These are phyloP conservation scores for Trichoderma endophyticum DNA, from an alignment of 2,329 filamentous ascomycete genomes.

Conservation along the genomic window DNA sequence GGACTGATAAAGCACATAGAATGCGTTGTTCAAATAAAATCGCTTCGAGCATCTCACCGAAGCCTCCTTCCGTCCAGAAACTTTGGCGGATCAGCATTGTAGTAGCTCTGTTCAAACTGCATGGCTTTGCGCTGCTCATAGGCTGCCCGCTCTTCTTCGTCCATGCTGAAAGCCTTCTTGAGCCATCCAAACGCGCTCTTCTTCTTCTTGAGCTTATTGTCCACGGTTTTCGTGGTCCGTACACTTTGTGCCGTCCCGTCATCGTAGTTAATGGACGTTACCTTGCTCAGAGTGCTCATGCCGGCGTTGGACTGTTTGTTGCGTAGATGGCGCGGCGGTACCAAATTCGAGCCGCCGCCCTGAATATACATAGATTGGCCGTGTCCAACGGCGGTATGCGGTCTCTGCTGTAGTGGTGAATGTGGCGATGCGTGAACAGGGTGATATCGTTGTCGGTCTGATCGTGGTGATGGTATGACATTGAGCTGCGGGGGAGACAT, in stretches of 20 bases:
- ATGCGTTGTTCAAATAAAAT: neutral
- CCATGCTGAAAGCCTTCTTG: conserved; percentile 64
- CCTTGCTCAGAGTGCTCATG: conserved; percentile 57
- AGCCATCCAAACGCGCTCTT: conserved; percentile 65
- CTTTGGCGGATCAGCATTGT: conserved; percentile 48
- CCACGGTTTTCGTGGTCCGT: conserved; percentile 29
- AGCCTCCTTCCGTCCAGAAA: conserved; percentile 57
- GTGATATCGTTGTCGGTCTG: conserved; percentile 50
- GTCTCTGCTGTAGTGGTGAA: conserved; percentile 59
- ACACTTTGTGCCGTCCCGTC: conserved; percentile 31
- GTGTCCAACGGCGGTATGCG: conserved; percentile 46
- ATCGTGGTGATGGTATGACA: conserved; percentile 33
- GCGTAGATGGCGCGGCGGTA: conserved; percentile 40
- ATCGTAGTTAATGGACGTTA: conserved; percentile 46
- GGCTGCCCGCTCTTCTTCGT: conserved; percentile 59
- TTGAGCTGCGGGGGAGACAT: conserved; percentile 26
- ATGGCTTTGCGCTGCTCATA: conserved; percentile 56
- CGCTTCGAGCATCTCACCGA: conserved; percentile 18
- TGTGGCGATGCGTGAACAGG: conserved; percentile 62
- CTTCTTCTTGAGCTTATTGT: conserved; percentile 59
- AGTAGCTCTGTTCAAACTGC: conserved; percentile 46
- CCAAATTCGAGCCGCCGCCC: conserved; percentile 28
- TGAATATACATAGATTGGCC: conserved; percentile 28
- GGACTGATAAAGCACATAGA: neutral
- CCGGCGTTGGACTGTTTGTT: conserved; percentile 53